Evolutionary conservation across 768 basidiomycete species (phyloP), one percentile per base, ranked within the genome.

Genomic region (Boletus subparvulus): DNA sequence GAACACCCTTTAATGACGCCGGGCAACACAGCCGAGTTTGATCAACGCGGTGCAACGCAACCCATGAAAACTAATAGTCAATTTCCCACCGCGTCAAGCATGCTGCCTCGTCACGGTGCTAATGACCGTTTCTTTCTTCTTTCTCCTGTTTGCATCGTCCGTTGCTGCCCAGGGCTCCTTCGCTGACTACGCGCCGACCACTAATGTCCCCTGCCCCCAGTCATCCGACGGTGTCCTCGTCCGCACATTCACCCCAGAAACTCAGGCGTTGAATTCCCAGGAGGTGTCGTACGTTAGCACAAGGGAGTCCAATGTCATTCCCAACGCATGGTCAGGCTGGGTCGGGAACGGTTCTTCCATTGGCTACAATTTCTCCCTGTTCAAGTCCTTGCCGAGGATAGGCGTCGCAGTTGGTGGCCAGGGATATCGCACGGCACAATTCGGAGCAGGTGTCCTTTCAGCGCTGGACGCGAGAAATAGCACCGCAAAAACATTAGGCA

Each of bases 391-490:
- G 53, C 82, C 85, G 10, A 78, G 74, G 50, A 71, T 89, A 26
- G 87, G 81, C 3, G 74, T 89, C 48, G 88, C 88, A 1, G 72
- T 89, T 11, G 84, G 85, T 24, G 90, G 90, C 3, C 86, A 86
- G 14, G 88, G 88, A 0, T 79, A 85, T 40, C 77, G 90, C 39
- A 81, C 88, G 0, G 86, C 87, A 1, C 80, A 83, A 56, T 87
- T 79, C 54, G 86, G 82, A 21, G 88, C 85, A 1, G 86, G 78
- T 10, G 78, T 81, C 50, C 63, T 87, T 19, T 77, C 73, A 14
- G 85, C 77, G 2, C 69, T 88, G 45, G 87, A 91, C 72, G 80
- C 80, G 26, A 74, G 86, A 39, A 88, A 89, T 54, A 67, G 69
- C 2, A 78, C 84, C 16, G 76, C 85, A 28, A 83, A 83, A 61